A percentile compares a stretch with the other conserved stretches of the same genome.
Evolutionary conservation across 257 asterid genomes (phyloP).

Genomic region (Nicotiana sylvestris): DNA sequence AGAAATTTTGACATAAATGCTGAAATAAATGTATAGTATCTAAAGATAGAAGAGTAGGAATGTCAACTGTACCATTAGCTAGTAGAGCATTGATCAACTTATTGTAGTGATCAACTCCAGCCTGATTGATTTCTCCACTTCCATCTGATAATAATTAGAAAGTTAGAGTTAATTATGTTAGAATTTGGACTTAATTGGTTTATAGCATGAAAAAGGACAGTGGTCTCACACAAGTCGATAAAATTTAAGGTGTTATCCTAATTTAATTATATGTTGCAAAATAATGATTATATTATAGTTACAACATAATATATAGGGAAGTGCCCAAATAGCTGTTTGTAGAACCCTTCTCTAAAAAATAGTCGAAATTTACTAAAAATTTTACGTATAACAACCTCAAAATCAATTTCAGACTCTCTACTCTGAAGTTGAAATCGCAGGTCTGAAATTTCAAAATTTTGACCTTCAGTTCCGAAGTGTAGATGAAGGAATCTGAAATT

Average conservation of each 20-base stretch:
- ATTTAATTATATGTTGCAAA: background rate
- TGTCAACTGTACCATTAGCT: slow-evolving; percentile 43
- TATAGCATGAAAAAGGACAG: background rate
- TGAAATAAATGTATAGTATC: background rate
- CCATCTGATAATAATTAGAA: slow-evolving; percentile 44
- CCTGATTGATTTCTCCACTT: slow-evolving; percentile 67
- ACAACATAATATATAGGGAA: too few species aligned
- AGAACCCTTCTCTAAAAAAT: too few species aligned
- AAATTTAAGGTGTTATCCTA: background rate
- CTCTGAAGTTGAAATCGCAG: too few species aligned
- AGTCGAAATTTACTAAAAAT: too few species aligned
- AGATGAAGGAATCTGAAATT: too few species aligned
- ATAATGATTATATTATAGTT: background rate
- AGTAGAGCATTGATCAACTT: slow-evolving; percentile 64
- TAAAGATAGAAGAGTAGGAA: background rate
- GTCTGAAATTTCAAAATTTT: too few species aligned
- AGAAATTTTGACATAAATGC: background rate
- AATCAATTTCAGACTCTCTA: too few species aligned
- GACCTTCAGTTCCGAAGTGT: too few species aligned
- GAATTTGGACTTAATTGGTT: background rate
- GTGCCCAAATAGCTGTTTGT: too few species aligned
- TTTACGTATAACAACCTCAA: too few species aligned
- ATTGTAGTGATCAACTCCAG: slow-evolving; percentile 86
- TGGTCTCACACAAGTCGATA: background rate
- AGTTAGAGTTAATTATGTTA: background rate